Percentiles rank a stretch among this genome's conserved stretches.
These are phyloP conservation scores for Gamarada debralockiae DNA, from an alignment of 495 filamentous ascomycete genomes.

Conservation along the genomic window DNA sequence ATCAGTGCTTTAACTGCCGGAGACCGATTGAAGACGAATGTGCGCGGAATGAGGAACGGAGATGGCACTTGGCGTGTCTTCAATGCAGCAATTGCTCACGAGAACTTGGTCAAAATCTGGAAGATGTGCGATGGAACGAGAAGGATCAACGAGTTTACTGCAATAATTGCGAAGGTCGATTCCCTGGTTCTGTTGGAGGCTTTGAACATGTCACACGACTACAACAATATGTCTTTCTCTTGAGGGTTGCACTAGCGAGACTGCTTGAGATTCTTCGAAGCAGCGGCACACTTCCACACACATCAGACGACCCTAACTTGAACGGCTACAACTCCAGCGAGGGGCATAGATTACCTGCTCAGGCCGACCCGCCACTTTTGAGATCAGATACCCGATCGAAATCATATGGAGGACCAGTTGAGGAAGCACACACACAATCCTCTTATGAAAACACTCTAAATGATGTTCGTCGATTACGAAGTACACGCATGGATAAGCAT, in stretches of 20 bases:
- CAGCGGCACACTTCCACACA: constrained; percentile 73
- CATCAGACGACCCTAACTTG: constrained; percentile 72
- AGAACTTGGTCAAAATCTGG: constrained; percentile 61
- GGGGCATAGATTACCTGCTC: constrained; percentile 47
- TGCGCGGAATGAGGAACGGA: constrained; percentile 60
- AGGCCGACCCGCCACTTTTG: constrained; percentile 45
- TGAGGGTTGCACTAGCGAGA: constrained; percentile 87
- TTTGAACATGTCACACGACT: constrained; percentile 73
- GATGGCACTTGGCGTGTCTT: constrained; percentile 83
- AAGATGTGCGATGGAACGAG: constrained; percentile 63
- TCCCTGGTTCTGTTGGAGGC: constrained; percentile 44
- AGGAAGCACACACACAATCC: constrained; percentile 57
- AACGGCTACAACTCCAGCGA: constrained; percentile 64
- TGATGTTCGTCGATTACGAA: constrained; percentile 86
- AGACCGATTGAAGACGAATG: constrained; percentile 95
- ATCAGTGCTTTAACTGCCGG: constrained; percentile 75
- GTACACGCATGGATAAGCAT: constrained; percentile 89
- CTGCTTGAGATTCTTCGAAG: constrained; percentile 81
- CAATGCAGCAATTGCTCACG: constrained; percentile 69
- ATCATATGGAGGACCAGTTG: constrained; percentile 60
- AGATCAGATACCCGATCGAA: constrained; percentile 67
- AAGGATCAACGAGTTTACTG: constrained; percentile 66
- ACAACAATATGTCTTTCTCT: constrained; percentile 88
- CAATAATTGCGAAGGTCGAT: constrained; percentile 55
- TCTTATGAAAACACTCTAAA: constrained; percentile 95